Evolutionary conservation across 768 basidiomycete species (phyloP).

Genomic region (Pleurotus tuber-regium): DNA sequence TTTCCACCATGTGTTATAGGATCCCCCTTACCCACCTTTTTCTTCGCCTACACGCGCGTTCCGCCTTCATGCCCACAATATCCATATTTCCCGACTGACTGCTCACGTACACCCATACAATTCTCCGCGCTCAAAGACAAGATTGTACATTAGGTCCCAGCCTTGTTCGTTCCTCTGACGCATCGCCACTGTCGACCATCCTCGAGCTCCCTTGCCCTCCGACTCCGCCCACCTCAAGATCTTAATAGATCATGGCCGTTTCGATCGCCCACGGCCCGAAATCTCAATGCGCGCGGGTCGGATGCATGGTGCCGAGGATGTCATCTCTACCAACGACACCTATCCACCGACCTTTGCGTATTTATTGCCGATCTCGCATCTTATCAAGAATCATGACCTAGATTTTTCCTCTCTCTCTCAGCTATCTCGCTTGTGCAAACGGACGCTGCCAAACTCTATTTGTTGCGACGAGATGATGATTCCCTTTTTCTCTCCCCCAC

Average conservation of each 20-base stretch:
- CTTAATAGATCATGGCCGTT: not conserved
- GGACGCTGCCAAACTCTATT: not conserved
- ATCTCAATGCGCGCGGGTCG: not conserved
- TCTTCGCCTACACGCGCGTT: not conserved
- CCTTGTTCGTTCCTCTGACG: not conserved
- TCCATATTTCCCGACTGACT: not conserved
- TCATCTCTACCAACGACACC: not conserved
- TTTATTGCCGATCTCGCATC: conserved; percentile 11
- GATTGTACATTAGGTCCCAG: conserved; percentile 8
- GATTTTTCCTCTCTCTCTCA: conserved; percentile 5
- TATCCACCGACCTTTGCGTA: conserved; percentile 9
- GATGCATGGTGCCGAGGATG: conserved; percentile 1
- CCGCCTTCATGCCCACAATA: not conserved
- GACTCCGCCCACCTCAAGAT: not conserved
- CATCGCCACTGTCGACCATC: conserved; percentile 1
- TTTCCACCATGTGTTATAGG: conserved; percentile 4
- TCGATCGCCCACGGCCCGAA: not conserved
- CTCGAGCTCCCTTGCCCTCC: not conserved
- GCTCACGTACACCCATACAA: not conserved
- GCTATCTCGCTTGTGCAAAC: conserved; percentile 8
- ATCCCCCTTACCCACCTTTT: not conserved
- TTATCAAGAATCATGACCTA: conserved; percentile 8
- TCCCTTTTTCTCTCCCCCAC: not conserved
- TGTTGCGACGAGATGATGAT: conserved; percentile 10
- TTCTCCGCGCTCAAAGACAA: not conserved